phyloP scores from a whole-genome alignment of 164 flowering plant species.

The Magnolia officinalis region DNA sequence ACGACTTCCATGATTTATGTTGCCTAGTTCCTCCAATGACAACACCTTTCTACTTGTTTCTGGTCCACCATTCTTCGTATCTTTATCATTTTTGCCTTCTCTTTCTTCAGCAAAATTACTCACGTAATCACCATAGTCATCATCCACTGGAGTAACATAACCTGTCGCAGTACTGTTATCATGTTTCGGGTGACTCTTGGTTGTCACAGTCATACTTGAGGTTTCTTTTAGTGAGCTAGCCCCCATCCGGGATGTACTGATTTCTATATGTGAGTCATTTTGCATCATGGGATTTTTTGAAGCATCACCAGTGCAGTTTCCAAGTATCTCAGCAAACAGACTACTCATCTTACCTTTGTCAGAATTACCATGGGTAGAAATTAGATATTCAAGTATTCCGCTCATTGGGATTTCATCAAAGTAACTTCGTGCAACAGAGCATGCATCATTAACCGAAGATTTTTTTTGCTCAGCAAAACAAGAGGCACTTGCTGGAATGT shows the following conservation, averaged over 20 bases:
- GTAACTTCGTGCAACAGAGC: background rate
- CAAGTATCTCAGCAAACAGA: background rate
- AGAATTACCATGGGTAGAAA: constrained; percentile 4
- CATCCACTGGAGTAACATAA: too few relatives aligned
- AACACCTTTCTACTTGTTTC: background rate
- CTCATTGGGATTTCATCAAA: constrained; percentile 1
- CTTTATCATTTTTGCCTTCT: too few relatives aligned
- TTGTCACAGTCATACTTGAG: background rate
- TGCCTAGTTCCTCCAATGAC: background rate
- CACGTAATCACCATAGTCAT: too few relatives aligned
- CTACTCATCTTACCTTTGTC: background rate
- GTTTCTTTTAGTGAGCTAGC: background rate
- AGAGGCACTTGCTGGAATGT: background rate
- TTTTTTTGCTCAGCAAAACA: background rate
- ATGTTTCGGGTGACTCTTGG: too few relatives aligned
- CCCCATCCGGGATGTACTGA: background rate
- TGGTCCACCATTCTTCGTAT: background rate
- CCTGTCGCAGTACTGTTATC: background rate
- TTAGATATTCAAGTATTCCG: background rate
- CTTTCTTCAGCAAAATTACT: too few relatives aligned
- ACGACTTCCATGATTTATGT: background rate
- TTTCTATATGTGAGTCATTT: background rate
- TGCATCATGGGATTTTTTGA: background rate
- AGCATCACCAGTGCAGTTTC: background rate
- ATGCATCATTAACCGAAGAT: background rate